phyloP scores from a whole-genome alignment of 1,139 yeast genomes.

The Debaryomyces coudertii region DNA sequence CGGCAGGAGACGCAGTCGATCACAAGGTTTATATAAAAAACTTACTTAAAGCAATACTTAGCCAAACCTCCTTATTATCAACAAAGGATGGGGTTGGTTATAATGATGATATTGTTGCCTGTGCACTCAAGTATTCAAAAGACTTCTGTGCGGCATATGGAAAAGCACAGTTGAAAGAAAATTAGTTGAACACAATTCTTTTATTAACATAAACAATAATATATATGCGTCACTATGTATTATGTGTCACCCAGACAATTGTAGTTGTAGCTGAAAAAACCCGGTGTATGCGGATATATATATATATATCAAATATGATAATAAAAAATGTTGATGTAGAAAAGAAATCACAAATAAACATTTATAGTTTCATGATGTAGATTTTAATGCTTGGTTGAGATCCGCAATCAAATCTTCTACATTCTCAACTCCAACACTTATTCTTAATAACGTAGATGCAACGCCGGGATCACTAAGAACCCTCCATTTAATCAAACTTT shows the following conservation, averaged over 20 bases:
- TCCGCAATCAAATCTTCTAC: conserved; percentile 74
- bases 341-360: too few relatives aligned
- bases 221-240: too few relatives aligned
- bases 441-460: conserved; percentile 59
- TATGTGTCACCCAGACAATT: background rate
- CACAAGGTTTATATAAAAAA: conserved; percentile 17
- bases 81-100: conserved; percentile 15
- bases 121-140: conserved; percentile 23
- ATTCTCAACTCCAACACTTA: conserved; percentile 80
- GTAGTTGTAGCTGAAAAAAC: background rate
- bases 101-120: conserved; percentile 24
- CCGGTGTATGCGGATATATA: background rate
- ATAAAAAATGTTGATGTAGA: too few relatives aligned
- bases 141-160: conserved; percentile 21
- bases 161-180: conserved; percentile 2
- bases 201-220: background rate
- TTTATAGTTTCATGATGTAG: background rate
- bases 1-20: conserved; percentile 19
- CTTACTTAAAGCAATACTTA: conserved; percentile 12
- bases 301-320: background rate
- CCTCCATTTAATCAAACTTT: conserved; percentile 90
- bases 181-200: background rate
- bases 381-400: conserved; percentile 30
- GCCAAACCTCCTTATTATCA: conserved; percentile 4
- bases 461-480: conserved; percentile 68